Conservation (phyloP, 2,329 filamentous ascomycete genomes). For the Colletotrichum lini region DNA sequence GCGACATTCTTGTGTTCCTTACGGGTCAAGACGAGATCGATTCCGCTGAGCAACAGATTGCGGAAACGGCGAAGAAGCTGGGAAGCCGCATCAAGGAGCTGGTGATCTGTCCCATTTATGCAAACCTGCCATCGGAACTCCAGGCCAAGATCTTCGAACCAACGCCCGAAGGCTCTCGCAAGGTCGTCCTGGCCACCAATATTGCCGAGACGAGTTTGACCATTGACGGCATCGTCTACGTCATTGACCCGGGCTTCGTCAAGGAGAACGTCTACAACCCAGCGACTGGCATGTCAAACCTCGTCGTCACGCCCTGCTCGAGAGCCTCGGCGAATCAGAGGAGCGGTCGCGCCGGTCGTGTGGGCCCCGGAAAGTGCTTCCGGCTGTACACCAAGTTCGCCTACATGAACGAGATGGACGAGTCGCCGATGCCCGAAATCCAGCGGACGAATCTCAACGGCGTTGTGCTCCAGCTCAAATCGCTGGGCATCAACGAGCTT, state of each 20-base stretch:
- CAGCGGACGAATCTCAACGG: constrained; percentile 89
- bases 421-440: constrained; percentile 93
- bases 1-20: constrained; percentile 94
- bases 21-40: constrained; percentile 98
- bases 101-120: constrained; percentile 93
- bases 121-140: constrained; percentile 90
- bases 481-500: constrained; percentile 91
- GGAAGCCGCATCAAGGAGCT: constrained; percentile 88
- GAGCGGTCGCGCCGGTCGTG: constrained; percentile 92
- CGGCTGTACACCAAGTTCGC: constrained; percentile 93
- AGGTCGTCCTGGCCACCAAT: constrained; percentile 95
- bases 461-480: constrained; percentile 88
- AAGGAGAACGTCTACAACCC: constrained; percentile 97
- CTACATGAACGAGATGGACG: constrained; percentile 95
- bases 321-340: constrained; percentile 94
- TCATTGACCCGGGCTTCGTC: constrained; percentile 94
- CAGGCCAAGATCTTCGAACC: constrained; percentile 97
- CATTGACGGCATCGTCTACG: constrained; percentile 95
- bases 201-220: constrained; percentile 97
- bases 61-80: constrained; percentile 88
- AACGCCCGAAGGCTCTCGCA: constrained; percentile 86
- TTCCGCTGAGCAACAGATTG: constrained; percentile 84
- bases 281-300: constrained; percentile 90
- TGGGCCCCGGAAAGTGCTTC: constrained; percentile 93
- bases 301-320: constrained; percentile 92